Conservation (phyloP, 257 asterid genomes). For the Solanum okadae region DNA sequence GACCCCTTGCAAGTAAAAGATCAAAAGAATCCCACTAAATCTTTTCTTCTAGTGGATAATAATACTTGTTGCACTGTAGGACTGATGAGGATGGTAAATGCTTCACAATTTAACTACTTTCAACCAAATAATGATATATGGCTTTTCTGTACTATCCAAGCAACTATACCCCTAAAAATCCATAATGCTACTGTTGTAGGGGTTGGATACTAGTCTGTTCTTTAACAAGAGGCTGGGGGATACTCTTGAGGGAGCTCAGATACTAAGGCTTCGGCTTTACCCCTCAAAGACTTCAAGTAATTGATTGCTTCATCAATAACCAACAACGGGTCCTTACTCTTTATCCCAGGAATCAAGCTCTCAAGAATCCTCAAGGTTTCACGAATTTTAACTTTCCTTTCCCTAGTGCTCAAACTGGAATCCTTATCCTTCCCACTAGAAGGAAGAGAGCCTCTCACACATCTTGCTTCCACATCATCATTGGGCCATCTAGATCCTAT, state of each 20-base stretch:
- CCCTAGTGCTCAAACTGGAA: slow-evolving; percentile 8
- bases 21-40: slow-evolving; percentile 19
- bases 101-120: background rate
- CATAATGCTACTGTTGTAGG: background rate
- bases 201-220: background rate
- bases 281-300: slow-evolving; percentile 53
- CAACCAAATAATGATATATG: background rate
- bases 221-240: background rate
- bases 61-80: slow-evolving; percentile 20
- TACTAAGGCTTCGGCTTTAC: slow-evolving; percentile 42
- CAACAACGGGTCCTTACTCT: slow-evolving; percentile 45
- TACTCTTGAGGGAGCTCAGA: slow-evolving; percentile 7
- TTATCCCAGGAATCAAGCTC: slow-evolving; percentile 44
- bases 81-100: slow-evolving; percentile 15
- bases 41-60: slow-evolving; percentile 23
- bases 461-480: slow-evolving; percentile 23
- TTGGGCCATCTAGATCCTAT: background rate
- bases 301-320: slow-evolving; percentile 57
- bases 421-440: background rate
- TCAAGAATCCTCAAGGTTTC: slow-evolving; percentile 37
- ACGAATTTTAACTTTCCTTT: slow-evolving; percentile 35
- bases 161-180: background rate
- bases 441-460: slow-evolving; percentile 9
- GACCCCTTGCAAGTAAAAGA: slow-evolving; percentile 14
- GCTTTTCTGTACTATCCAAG: background rate